Evolutionary conservation across 2,329 filamentous ascomycete species (phyloP), one percentile per base, ranked within the genome.

Genomic region (Aspergillus brasiliensis): DNA sequence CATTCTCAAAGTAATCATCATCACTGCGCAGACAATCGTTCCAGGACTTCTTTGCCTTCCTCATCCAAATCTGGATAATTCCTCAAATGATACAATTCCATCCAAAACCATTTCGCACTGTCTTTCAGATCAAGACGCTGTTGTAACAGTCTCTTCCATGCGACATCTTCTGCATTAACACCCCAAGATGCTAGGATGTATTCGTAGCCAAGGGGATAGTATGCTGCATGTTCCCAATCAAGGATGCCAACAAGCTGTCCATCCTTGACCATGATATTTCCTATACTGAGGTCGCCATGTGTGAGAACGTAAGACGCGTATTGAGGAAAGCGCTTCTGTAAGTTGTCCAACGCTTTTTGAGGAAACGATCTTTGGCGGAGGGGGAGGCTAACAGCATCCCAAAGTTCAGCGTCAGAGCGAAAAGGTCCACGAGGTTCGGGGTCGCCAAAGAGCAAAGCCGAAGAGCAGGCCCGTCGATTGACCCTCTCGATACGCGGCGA

Each of bases 221-320:
- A 73, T 15, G 70, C 71, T 31, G 72, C 67, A 53, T 70, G 71
- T 52, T 75, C 72, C 64, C 68, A 73, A 37, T 74, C 70, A 21
- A 74, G 65, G 47, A 75, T 69, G 34, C 64, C 56, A 3, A 69
- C 64, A 38, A 71, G 49, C 19, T 62, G 60, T 8, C 66, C 65
- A 37, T 67, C 63, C 56, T 57, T 49, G 19, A 70, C 61, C 34
- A 74, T 69, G 44, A 73, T 66, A 51, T 73, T 72, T 0, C 61
- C 63, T 19, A 72, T 42, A 51, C 69, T 67, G 4, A 73, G 64
- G 54, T 72, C 66, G 13, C 63, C 67, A 54, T 72, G 67, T 38
- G 65, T 67, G 25, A 72, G 62, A 1, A 71, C 64, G 57, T 67
- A 73, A 2, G 67, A 67, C 11, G 59, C 63, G 8, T 64, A 64